Base-by-base conservation (phyloP, 2,329 filamentous ascomycete species). In the Onygena corvina region DNA sequence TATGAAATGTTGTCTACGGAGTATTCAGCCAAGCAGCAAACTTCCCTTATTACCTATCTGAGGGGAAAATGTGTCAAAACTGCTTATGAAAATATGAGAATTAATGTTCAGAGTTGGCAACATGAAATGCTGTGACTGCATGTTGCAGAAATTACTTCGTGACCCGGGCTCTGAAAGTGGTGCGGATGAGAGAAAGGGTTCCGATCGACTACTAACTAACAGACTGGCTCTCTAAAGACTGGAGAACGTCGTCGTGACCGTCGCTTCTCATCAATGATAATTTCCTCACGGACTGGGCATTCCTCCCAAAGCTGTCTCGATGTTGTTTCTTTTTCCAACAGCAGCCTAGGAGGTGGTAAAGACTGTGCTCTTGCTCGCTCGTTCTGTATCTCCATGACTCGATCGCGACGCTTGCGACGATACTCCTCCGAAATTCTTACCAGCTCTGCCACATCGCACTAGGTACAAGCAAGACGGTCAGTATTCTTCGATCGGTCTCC, bases 371-470 rank as follows among this genome's bases (percentile, higher is more conserved):
- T 46, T 18, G 18, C 14, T 9, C 69, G 65, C 56, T 73, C 70
- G 49, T 64, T 68, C 21, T 80, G 71, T 50, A 81, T 77, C 59
- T 80, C 75, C 35, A 73, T 71, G 50, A 81, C 77, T 23, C 76
- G 72, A 52, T 75, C 72, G 50, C 73, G 73, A 46, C 77, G 75
- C 49, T 76, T 76, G 50, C 77, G 77, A 30, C 86, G 84, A 60
- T 95, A 92, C 16, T 85, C 77, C 53, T 94, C 84, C 0, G 87
- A 86, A 2, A 93, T 65, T 54, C 92, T 79, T 21, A 94, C 86
- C 3, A 96, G 77, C 54, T 83, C 80, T 36, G 87, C 76, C 42
- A 96, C 86, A 57, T 95, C 87, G 62, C 93, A 86, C 87, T 94
- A 59, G 45, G 33, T 51, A 36, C 16, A 11, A 16, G 30, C 50